Evolutionary conservation across 306 rosid genomes (phyloP).

Genomic region (Abrus pulchellus): DNA sequence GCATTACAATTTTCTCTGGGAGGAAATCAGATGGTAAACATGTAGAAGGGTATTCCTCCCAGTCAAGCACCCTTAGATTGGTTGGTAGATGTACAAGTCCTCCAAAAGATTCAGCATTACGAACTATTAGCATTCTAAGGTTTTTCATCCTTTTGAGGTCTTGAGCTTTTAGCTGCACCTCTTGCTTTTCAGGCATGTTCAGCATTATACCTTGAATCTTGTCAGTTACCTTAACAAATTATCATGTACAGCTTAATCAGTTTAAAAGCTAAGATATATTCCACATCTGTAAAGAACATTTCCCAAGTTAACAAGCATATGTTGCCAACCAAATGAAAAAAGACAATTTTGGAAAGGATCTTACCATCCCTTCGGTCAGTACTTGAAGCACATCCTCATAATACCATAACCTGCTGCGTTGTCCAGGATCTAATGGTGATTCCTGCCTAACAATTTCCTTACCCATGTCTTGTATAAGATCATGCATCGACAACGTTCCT

Average conservation of each 20-base stretch:
- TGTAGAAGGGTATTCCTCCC: conserved; percentile 48
- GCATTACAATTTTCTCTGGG: conserved; percentile 49
- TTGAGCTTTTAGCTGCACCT: conserved; percentile 31
- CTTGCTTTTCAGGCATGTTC: conserved; percentile 45
- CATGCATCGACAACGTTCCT: conserved; percentile 40
- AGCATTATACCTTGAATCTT: conserved; percentile 52
- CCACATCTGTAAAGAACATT: neutral
- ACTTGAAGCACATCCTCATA: conserved; percentile 51
- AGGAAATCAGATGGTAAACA: conserved; percentile 39
- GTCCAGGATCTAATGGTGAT: conserved; percentile 46
- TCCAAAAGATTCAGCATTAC: conserved; percentile 38
- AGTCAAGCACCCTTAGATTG: conserved; percentile 48
- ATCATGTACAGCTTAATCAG: conserved; percentile 16
- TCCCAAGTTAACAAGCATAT: neutral
- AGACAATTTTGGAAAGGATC: neutral
- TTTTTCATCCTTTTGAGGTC: conserved; percentile 45
- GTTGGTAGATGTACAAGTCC: conserved; percentile 42
- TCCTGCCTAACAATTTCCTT: conserved; percentile 55
- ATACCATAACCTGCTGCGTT: conserved; percentile 54
- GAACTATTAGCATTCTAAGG: conserved; percentile 50
- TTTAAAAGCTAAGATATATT: neutral
- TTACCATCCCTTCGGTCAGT: conserved; percentile 45
- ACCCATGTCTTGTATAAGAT: conserved; percentile 54
- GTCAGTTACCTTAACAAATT: conserved; percentile 43
- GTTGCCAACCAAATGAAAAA: neutral